phyloP scores from a whole-genome alignment of 371 early-diverging fungal genomes.

The Mortierella sp. region DNA sequence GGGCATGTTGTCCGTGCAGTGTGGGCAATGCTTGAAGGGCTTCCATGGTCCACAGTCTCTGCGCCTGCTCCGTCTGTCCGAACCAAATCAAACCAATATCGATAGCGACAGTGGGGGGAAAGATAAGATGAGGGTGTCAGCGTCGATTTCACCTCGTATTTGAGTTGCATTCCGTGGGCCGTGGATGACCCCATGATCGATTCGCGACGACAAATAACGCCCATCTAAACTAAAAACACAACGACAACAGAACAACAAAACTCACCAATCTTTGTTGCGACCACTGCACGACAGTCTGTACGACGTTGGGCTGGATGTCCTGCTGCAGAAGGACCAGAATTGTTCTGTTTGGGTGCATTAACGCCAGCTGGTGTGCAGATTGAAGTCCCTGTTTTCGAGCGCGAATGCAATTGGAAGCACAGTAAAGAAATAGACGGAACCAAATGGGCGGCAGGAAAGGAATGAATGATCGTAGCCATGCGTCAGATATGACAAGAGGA shows the following conservation, averaged over 20 bases:
- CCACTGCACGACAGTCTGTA: conserved; percentile 35
- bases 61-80: conserved; percentile 28
- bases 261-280: conserved; percentile 39
- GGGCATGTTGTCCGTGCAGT: neutral
- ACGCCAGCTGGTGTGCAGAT: conserved; percentile 38
- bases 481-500: neutral
- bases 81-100: neutral
- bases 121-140: neutral
- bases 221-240: neutral
- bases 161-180: neutral
- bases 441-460: neutral
- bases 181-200: neutral
- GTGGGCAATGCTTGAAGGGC: conserved; percentile 18
- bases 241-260: neutral
- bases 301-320: conserved; percentile 22
- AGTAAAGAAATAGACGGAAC: neutral
- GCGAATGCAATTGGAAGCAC: neutral
- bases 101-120: neutral
- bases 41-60: conserved; percentile 37
- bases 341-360: conserved; percentile 24
- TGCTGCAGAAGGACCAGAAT: conserved; percentile 32
- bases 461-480: neutral
- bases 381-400: conserved; percentile 29
- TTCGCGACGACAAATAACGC: neutral
- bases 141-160: neutral